Evolutionary conservation across 2,329 filamentous ascomycete genomes (phyloP), one percentile per base, ranked within the genome.

Genomic region (Aspergillus novoparasiticus): DNA sequence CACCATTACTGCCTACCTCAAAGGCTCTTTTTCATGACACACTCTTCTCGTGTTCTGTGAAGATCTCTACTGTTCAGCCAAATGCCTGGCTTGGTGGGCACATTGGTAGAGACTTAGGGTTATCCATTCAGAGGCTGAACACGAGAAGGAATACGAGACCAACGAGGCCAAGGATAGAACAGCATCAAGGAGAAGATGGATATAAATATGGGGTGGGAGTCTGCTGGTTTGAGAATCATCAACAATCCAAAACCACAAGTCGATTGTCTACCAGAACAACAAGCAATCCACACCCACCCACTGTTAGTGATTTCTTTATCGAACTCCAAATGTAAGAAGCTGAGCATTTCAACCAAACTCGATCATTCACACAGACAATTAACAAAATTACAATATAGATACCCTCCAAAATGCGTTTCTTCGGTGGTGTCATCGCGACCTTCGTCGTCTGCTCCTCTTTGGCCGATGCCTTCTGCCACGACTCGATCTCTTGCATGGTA

Each of bases 351-450:
- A n/a, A 34, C 3, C 28, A 14, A 8, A 0, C 21, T 30, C 3
- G 6, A 14, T 11, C 1, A 11, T 51, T 3, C 5, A 51, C 9
- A 12, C 14, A 0, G 4, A 3, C 6, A 21, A 34, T 23, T 54
- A n/a, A 34, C n/a, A 4, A 36, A 19, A 1, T 6, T 32, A 8
- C 0, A 16, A 0, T 19, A 19, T n/a, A 50, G 51, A 19, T 0
- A 32, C 14, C 51, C 51, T 36, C 8, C 21, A 59, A 41, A 26
- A 59, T 59, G 57, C 57, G 57, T 41, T 53, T 58, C 56, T 36
- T 54, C 51, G 51, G 51, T 4, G 28, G 39, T 32, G 19, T 48
- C 12, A 14, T 58, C 16, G 39, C 39, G 21, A 26, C 57, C 45
- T 39, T 58, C 32, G 19, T 43, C 23, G 58, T 50, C 10, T 28